Evolutionary conservation across 75 land plant species (phyloP), one percentile per base, ranked within the genome.

Genomic region (Isoetes taiwanensis): DNA sequence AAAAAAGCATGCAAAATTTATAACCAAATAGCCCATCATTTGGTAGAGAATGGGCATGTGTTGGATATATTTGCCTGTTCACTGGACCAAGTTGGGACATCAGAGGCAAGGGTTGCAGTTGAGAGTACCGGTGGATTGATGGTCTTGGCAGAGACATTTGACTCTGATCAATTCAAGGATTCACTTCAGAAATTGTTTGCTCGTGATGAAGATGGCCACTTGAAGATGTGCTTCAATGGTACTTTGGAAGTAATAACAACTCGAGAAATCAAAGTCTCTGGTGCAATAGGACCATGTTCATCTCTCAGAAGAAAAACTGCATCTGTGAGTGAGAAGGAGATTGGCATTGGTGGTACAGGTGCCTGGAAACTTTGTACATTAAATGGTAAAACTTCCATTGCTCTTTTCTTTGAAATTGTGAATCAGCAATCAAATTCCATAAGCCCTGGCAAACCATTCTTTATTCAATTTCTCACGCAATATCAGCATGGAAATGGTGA

Each of bases 31-130:
- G 69, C 79, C 5, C 65, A 74, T 21, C 69, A 76, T 46, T 57
- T 94, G 58, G 73, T 73, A 20, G 62, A 78, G 41, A 56, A 66
- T 34, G 76, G 82, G 25, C 59, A 79, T 53, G 80, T 80, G 58
- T 73, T 94, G 46, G 96, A 94, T 73, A 58, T 89, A 25, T 94
- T 94, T 74, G 99, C 99, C 0, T 89, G 90, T 61, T 81, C 99
- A 54, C 78, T 94, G 28, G 90, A 89, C 76, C 99, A 94, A 65
- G 86, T 89, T 48, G 99, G 99, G 41, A 72, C 69, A 26, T 79
- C 81, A 21, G 99, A 94, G 67, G 62, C 83, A n/a, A 82, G 66
- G 61, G 41, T 48, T 8, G 78, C 96, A 1, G 72, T 94, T 27
- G 90, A 94, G 62, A 71, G 41, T 19, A 79, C 96, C 24, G 96